phyloP scores from a whole-genome alignment of 2,329 filamentous ascomycete genomes.

The Fusarium tjaetaba region DNA sequence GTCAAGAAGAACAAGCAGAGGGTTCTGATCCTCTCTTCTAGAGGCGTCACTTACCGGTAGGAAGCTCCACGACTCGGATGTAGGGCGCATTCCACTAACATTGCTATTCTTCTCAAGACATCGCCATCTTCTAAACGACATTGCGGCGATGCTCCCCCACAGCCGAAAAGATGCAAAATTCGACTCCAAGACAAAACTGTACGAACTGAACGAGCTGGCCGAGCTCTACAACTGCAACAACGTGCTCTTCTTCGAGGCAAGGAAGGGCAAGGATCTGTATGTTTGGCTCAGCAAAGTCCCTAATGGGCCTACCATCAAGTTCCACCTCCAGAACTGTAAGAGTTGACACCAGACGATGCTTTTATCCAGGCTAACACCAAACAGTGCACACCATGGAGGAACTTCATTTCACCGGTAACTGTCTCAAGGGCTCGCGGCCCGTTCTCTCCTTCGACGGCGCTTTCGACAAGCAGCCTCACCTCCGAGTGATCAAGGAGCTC shows the following conservation, averaged over 20 bases:
- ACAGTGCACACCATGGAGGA: constrained; percentile 95
- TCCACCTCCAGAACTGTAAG: constrained; percentile 82
- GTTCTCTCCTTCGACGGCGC: constrained; percentile 90
- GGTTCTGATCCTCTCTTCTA: constrained; percentile 89
- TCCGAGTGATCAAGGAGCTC: constrained; percentile 87
- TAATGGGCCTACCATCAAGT: constrained; percentile 69
- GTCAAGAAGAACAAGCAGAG: constrained; percentile 74
- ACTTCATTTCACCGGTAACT: constrained; percentile 96
- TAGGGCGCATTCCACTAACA: constrained; percentile 33
- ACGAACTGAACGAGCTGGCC: constrained; percentile 79
- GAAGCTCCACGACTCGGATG: constrained; percentile 23
- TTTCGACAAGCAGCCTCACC: constrained; percentile 84
- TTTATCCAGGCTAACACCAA: constrained; percentile 36
- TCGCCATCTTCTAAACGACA: constrained; percentile 90
- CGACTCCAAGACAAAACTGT: constrained; percentile 91
- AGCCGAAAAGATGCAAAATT: constrained; percentile 95
- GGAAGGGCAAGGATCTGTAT: constrained; percentile 95
- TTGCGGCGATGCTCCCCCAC: constrained; percentile 89
- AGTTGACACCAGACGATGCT: background rate
- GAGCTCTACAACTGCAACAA: constrained; percentile 94
- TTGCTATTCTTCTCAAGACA: constrained; percentile 66
- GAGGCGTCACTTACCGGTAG: constrained; percentile 89
- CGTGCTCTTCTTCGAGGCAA: constrained; percentile 92
- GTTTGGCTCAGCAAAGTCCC: constrained; percentile 92
- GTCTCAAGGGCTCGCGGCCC: constrained; percentile 90